Conservation (phyloP, 257 asterid genomes). For the Verbascum thapsus region DNA sequence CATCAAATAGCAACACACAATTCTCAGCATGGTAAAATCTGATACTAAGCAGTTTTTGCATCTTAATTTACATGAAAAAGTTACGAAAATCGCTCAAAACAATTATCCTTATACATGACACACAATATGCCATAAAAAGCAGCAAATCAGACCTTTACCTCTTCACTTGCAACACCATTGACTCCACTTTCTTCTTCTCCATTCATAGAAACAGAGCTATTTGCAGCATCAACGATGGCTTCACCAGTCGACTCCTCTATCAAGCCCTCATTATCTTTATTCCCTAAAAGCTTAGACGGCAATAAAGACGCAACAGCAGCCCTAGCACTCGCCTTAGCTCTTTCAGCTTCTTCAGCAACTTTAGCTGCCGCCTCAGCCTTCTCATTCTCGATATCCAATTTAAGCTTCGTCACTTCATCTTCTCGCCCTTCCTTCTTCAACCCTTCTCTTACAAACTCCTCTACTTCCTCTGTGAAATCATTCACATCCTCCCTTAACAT, state of each 20-base stretch:
- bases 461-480: conserved; percentile 75
- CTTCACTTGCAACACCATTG: conserved; percentile 32
- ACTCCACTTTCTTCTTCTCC: conserved; percentile 38
- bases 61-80: conserved; percentile 24
- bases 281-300: conserved; percentile 68
- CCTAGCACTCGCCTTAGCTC: conserved; percentile 68
- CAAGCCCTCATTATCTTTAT: conserved; percentile 35
- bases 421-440: conserved; percentile 72
- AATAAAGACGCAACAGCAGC: conserved; percentile 68
- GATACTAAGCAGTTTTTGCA: conserved; percentile 18
- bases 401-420: conserved; percentile 68
- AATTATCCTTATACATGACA: conserved; percentile 16
- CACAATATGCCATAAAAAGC: conserved; percentile 7
- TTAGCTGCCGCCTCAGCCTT: conserved; percentile 75
- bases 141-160: conserved; percentile 37
- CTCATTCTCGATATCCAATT: conserved; percentile 62
- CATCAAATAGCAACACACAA: conserved; percentile 21
- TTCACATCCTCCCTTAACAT: conserved; percentile 80
- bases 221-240: conserved; percentile 32
- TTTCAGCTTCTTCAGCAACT: conserved; percentile 78
- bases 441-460: conserved; percentile 69
- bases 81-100: background rate
- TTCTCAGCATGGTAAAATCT: conserved; percentile 2
- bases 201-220: conserved; percentile 13
- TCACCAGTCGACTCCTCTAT: conserved; percentile 35